phyloP scores from a whole-genome alignment of 257 asterid species.

The Mitragyna speciosa region DNA sequence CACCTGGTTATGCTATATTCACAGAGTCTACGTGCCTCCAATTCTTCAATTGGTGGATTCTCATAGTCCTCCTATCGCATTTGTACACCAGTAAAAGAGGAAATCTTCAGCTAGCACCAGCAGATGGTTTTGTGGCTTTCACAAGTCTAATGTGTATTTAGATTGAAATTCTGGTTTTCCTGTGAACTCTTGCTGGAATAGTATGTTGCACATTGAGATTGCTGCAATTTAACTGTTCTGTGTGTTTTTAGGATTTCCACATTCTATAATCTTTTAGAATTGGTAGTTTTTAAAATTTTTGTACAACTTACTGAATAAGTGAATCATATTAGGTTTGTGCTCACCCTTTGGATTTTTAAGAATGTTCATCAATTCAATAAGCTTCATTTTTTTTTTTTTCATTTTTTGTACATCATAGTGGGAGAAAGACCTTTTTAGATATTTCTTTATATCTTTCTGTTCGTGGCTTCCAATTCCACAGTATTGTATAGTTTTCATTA shows the following conservation, averaged over 20 bases:
- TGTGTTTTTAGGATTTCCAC: neutral
- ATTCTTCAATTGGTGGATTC: neutral
- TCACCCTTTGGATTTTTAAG: neutral
- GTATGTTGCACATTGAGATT: neutral
- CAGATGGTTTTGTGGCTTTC: neutral
- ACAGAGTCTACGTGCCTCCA: neutral
- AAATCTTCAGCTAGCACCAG: neutral
- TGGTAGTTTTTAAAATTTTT: neutral
- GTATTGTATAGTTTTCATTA: neutral
- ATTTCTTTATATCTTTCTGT: conserved; percentile 1
- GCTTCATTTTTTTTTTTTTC: too few relatives aligned
- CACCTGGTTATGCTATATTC: neutral
- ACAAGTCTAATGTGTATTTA: neutral
- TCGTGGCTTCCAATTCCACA: neutral
- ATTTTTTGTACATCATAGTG: too few relatives aligned
- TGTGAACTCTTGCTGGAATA: neutral
- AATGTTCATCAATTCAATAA: too few relatives aligned
- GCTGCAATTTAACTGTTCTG: neutral
- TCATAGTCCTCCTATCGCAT: neutral
- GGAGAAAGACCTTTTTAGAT: too few relatives aligned
- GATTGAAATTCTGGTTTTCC: neutral
- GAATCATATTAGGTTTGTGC: neutral
- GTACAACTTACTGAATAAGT: neutral
- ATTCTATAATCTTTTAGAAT: neutral
- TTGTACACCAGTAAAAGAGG: neutral